Conservation (phyloP, 148 eudicot genomes). For the Heliosperma pusillum region DNA sequence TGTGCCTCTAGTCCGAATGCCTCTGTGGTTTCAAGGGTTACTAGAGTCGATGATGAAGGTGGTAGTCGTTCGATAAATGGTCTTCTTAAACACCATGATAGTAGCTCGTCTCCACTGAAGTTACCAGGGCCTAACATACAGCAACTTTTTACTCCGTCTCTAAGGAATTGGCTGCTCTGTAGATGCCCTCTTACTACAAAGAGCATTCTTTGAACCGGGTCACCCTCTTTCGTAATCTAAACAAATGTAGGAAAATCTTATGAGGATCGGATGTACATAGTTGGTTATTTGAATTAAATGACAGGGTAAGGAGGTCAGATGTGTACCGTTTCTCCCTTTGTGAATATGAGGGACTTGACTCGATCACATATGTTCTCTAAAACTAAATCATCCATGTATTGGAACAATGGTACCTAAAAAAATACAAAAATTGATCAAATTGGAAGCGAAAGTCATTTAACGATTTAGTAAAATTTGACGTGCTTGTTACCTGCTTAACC, state of each 20-base stretch:
- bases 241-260: too few species aligned
- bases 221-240: constrained; percentile 80
- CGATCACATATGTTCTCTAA: constrained; percentile 94
- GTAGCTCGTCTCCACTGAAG: constrained; percentile 88
- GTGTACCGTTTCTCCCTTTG: constrained; percentile 77
- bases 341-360: constrained; percentile 83
- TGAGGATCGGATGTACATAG: too few species aligned
- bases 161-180: constrained; percentile 71
- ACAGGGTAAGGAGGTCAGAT: too few species aligned
- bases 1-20: constrained; percentile 84
- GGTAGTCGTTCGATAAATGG: constrained; percentile 81
- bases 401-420: constrained; percentile 81
- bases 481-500: constrained; percentile 61
- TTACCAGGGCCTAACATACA: constrained; percentile 97
- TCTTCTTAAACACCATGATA: constrained; percentile 81
- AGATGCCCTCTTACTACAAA: constrained; percentile 88
- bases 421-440: neutral
- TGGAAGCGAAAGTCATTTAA: neutral
- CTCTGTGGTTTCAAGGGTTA: constrained; percentile 85
- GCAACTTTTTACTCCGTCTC: constrained; percentile 72
- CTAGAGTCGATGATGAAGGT: constrained; percentile 70
- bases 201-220: constrained; percentile 85
- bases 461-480: neutral
- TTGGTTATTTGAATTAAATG: too few species aligned
- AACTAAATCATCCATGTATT: constrained; percentile 85